A percentile compares a stretch with the other conserved stretches of the same genome.
These are phyloP conservation scores for Plasmodium reichenowi DNA, from an alignment of 169 alveolate species.

Conservation along the genomic window DNA sequence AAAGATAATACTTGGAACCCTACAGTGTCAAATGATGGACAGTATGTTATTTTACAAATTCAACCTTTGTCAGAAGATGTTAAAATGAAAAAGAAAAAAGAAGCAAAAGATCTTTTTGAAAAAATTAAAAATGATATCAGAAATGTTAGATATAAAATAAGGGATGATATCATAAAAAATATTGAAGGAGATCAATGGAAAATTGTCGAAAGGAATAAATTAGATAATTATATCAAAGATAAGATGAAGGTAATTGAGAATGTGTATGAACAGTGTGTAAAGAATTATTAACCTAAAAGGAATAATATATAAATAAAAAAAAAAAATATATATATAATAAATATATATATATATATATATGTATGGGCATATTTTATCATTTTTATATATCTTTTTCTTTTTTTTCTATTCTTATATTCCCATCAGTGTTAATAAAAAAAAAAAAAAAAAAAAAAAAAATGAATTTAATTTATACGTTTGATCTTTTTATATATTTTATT, in stretches of 20 bases:
- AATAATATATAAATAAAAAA: background rate
- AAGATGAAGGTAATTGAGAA: slow-evolving; percentile 30
- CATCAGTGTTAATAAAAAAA: too few relatives aligned
- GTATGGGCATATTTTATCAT: background rate
- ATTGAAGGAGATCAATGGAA: slow-evolving; percentile 65
- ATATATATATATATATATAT: background rate
- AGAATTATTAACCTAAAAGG: background rate
- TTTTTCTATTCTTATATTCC: too few relatives aligned
- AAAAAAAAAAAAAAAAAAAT: too few relatives aligned
- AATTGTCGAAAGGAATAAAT: slow-evolving; percentile 39
- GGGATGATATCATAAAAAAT: slow-evolving; percentile 41
- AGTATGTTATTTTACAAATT: slow-evolving; percentile 25
- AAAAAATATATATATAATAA: background rate
- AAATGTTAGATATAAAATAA: slow-evolving; percentile 42
- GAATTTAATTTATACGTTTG: too few relatives aligned
- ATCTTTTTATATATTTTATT: too few relatives aligned
- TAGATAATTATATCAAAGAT: slow-evolving; percentile 60
- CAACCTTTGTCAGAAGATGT: slow-evolving; percentile 64
- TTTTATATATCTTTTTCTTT: too few relatives aligned
- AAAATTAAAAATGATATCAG: slow-evolving; percentile 58
- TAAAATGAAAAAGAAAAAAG: slow-evolving; percentile 62
- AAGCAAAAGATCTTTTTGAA: slow-evolving; percentile 70
- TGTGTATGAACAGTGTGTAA: slow-evolving; percentile 9
- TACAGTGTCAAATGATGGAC: slow-evolving; percentile 31
- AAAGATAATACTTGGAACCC: slow-evolving; percentile 74